These are phyloP conservation scores for Lentinula lateritia DNA, from an alignment of 768 basidiomycete species.

Conservation along the genomic window DNA sequence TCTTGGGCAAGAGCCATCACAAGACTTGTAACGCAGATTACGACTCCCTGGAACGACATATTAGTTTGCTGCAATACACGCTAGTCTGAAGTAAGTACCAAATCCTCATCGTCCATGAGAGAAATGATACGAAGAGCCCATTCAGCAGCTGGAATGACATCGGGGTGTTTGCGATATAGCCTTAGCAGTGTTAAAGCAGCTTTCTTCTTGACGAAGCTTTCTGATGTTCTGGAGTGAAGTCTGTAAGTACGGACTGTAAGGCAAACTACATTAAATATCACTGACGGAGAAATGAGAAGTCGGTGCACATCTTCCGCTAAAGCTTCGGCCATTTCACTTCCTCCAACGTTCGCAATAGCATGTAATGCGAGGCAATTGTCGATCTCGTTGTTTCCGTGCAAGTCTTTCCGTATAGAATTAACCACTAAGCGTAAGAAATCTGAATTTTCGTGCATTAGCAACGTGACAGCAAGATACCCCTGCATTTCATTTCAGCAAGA, in stretches of 20 bases:
- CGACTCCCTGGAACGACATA: constrained; percentile 66
- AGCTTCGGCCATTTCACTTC: constrained; percentile 97
- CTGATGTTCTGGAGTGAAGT: constrained; percentile 66
- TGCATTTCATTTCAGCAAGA: constrained; percentile 23
- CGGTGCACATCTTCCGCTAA: constrained; percentile 92
- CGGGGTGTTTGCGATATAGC: constrained; percentile 93
- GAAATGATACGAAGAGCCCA: constrained; percentile 95
- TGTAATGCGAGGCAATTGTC: constrained; percentile 96
- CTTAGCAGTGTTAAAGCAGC: constrained; percentile 91
- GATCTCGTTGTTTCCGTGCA: constrained; percentile 91
- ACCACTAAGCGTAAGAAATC: constrained; percentile 95
- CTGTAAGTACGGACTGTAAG: constrained; percentile 8
- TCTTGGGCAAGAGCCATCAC: constrained; percentile 95
- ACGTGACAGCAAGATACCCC: constrained; percentile 96
- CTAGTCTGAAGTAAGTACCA: constrained; percentile 39
- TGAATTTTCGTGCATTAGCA: constrained; percentile 98
- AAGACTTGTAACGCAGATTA: constrained; percentile 88
- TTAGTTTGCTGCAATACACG: constrained; percentile 5
- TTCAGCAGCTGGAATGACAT: constrained; percentile 87
- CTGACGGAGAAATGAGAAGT: constrained; percentile 89
- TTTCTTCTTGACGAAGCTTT: constrained; percentile 96
- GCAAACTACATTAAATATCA: constrained; percentile 7
- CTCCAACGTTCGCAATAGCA: constrained; percentile 97
- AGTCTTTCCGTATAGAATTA: constrained; percentile 96
- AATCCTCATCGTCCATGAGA: constrained; percentile 90